Evolutionary conservation across 1,139 yeast species (phyloP).

Genomic region (Hemisphaericaspora lyxosophila): DNA sequence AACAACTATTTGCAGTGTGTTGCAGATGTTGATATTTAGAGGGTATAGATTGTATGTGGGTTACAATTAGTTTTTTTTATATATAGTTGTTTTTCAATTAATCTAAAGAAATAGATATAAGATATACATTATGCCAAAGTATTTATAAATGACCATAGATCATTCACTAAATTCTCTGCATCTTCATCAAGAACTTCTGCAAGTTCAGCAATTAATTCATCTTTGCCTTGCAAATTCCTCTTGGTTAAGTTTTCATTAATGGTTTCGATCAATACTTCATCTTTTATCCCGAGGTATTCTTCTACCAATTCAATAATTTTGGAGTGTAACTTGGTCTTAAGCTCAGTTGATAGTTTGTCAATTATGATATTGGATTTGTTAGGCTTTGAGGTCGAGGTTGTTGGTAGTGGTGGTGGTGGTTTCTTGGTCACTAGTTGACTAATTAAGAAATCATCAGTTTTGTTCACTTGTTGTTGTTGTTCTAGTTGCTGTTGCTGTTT

Average conservation of each 20-base stretch:
- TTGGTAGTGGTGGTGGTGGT: not conserved
- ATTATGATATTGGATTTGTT: constrained; percentile 8
- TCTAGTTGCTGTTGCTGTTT: constrained; percentile 7
- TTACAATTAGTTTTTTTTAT: too few species aligned
- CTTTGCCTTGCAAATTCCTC: constrained; percentile 27
- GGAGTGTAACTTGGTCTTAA: constrained; percentile 22
- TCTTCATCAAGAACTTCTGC: constrained; percentile 58
- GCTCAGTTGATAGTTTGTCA: constrained; percentile 16
- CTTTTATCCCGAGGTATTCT: constrained; percentile 53
- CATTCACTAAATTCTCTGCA: constrained; percentile 44
- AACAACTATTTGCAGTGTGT: not conserved
- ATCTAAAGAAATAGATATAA: too few species aligned
- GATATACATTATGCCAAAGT: too few species aligned
- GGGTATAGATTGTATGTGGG: too few species aligned
- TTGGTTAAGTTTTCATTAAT: constrained; percentile 37
- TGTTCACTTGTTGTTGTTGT: constrained; percentile 1
- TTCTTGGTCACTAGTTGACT: too few species aligned
- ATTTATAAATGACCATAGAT: constrained; percentile 28
- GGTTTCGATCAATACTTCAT: constrained; percentile 48
- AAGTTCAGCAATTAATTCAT: constrained; percentile 42
- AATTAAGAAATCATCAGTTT: too few species aligned
- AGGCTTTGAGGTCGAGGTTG: constrained; percentile 6
- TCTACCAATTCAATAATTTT: constrained; percentile 46
- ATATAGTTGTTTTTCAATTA: too few species aligned
- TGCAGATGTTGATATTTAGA: constrained; percentile 1